Percentiles rank a stretch among this genome's conserved stretches.
Conservation (phyloP, 441 rosid genomes). For the Euphorbia corollata region DNA sequence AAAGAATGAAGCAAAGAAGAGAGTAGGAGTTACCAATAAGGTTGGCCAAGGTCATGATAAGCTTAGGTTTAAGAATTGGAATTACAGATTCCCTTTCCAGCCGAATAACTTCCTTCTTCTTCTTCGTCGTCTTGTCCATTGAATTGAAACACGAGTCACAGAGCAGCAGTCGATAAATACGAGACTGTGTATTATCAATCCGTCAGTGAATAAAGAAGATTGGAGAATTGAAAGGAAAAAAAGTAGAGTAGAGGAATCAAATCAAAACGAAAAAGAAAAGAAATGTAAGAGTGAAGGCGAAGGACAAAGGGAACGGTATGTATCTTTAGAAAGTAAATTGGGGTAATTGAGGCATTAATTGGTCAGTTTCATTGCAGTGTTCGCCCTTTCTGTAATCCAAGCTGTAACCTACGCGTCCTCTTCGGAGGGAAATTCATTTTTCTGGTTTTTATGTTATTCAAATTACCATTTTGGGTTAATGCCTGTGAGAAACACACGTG, state of each 20-base stretch:
- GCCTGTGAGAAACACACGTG: constrained; percentile 7
- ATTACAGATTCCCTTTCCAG: constrained; percentile 87
- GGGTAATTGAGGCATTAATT: too few relatives aligned
- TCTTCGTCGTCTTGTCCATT: constrained; percentile 29
- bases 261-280: background rate
- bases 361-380: background rate
- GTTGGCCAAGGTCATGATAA: constrained; percentile 62
- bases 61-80: constrained; percentile 76
- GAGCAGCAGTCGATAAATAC: background rate
- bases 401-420: constrained; percentile 10
- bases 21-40: constrained; percentile 50
- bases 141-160: background rate
- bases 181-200: background rate
- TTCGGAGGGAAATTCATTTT: constrained; percentile 15
- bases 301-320: background rate
- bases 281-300: background rate
- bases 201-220: background rate
- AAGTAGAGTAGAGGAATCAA: background rate
- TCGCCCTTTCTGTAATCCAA: background rate
- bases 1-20: background rate
- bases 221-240: too few relatives aligned
- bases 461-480: background rate
- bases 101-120: constrained; percentile 61
- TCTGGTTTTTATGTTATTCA: background rate
- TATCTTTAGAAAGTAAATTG: background rate